Evolutionary conservation across 2,329 filamentous ascomycete species (phyloP), one percentile per base, ranked within the genome.

Genomic region (Aureobasidium sp.): DNA sequence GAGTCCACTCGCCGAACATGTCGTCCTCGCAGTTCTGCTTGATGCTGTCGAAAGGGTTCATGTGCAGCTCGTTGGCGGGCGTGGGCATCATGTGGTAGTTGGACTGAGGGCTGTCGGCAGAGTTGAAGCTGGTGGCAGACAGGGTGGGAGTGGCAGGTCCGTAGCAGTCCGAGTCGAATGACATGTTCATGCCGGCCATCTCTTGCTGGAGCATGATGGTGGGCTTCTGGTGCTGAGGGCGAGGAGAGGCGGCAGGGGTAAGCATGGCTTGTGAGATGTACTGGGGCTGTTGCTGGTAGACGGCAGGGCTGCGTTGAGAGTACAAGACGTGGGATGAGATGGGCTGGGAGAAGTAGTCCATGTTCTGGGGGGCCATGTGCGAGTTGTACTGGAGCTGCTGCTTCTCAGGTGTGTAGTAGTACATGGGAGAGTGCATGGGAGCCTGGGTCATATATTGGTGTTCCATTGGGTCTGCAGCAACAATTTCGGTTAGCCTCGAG

Each of bases 101-200:
- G 58, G 85, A 85, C 48, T 79, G 80, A 25, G 91, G 89, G 77
- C 89, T 95, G 74, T 88, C 89, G 64, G 89, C 85, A 54, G 81
- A 83, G 76, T 90, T 95, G 59, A 81, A 83, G 73, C 90, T 95
- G 25, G 88, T 85, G 2, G 86, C 84, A 21, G 90, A 95, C 63
- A 96, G 78, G 40, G 90, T 86, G 44, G 90, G 90, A 17, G 90
- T 96, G 6, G 88, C 84, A 29, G 90, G 90, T 65, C 88, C 88
- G 71, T 84, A 87, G 61, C 86, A 79, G 61, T 90, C 85, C 14
- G 87, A 88, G 69, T 95, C 86, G 59, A 95, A 72, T 63, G 89
- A 76, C 64, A 68, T 71, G 41, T 45, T 45, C 62, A 67, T 71
- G 70, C 69, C 79, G 60, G 72, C 71, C 16, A 73, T 70, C 54